Percentiles rank a stretch among this genome's conserved stretches.
Conservation (phyloP, 192 early-diverging fungal species). For the Coemansia sp. region DNA sequence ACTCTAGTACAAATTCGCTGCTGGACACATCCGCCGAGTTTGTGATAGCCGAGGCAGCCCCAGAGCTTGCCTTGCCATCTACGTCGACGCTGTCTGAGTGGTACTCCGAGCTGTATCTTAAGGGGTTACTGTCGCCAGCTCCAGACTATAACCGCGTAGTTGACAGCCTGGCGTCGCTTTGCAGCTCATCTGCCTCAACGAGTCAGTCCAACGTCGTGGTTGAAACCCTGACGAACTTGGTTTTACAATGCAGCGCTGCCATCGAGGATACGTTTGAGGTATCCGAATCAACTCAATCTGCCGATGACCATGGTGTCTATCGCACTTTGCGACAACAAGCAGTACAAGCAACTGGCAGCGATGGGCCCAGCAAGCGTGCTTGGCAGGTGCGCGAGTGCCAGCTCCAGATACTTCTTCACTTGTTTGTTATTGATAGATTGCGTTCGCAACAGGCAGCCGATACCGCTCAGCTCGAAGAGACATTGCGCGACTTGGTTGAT, state of each 20-base stretch:
- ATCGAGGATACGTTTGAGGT: constrained; percentile 35
- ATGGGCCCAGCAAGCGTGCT: constrained; percentile 5
- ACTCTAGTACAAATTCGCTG: background rate
- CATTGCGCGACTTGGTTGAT: constrained; percentile 41
- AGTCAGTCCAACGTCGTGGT: background rate
- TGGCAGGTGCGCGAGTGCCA: constrained; percentile 53
- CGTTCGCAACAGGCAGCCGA: background rate
- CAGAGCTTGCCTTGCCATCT: background rate
- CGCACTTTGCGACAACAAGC: constrained; percentile 8
- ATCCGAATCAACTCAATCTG: background rate
- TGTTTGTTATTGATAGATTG: constrained; percentile 25
- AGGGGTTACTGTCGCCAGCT: background rate
- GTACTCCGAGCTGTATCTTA: constrained; percentile 38
- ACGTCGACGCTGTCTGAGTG: constrained; percentile 23
- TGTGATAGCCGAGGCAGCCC: background rate
- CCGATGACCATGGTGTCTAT: background rate
- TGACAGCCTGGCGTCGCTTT: background rate
- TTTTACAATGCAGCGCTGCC: constrained; percentile 18
- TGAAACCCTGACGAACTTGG: background rate
- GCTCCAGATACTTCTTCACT: constrained; percentile 47
- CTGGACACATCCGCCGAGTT: background rate
- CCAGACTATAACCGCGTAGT: constrained; percentile 11
- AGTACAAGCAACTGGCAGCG: background rate
- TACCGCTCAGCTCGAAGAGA: constrained; percentile 10
- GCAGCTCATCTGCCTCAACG: background rate